Evolutionary conservation across 1,139 yeast species (phyloP).

Genomic region (Saccharomyces hybrid): DNA sequence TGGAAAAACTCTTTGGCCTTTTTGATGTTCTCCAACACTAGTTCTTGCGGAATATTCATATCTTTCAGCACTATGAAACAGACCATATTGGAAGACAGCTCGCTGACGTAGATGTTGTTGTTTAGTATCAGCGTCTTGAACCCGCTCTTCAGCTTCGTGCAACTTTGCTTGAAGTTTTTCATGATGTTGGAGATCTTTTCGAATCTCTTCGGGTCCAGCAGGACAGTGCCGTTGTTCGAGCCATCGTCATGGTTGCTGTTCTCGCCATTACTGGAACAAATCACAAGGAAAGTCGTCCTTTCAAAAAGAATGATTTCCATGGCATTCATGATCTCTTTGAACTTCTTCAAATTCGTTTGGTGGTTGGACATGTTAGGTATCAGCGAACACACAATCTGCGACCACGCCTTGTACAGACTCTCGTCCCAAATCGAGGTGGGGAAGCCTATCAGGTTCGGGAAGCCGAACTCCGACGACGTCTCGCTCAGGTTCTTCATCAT

Average conservation of each 20-base stretch:
- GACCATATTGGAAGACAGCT: conserved; percentile 37
- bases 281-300: conserved; percentile 85
- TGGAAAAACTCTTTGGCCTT: conserved; percentile 34
- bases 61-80: conserved; percentile 35
- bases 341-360: conserved; percentile 65
- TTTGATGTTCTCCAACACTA: conserved; percentile 35
- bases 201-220: conserved; percentile 76
- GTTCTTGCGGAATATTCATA: conserved; percentile 28
- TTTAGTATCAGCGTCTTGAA: conserved; percentile 70
- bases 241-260: conserved; percentile 32
- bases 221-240: conserved; percentile 10
- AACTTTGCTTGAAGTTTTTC: conserved; percentile 90
- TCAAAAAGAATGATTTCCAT: conserved; percentile 89
- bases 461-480: conserved; percentile 71
- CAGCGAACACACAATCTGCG: conserved; percentile 86
- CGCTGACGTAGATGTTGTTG: conserved; percentile 49
- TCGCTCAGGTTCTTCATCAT: conserved; percentile 79
- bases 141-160: conserved; percentile 70
- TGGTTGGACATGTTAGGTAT: conserved; percentile 85
- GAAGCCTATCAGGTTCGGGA: conserved; percentile 67
- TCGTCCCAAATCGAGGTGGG: conserved; percentile 98
- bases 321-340: conserved; percentile 73
- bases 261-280: conserved; percentile 50
- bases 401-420: conserved; percentile 93
- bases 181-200: conserved; percentile 91